A percentile compares a stretch with the other conserved stretches of the same genome.
phyloP scores from a whole-genome alignment of 306 rosid genomes.

The Sesbania bispinosa region DNA sequence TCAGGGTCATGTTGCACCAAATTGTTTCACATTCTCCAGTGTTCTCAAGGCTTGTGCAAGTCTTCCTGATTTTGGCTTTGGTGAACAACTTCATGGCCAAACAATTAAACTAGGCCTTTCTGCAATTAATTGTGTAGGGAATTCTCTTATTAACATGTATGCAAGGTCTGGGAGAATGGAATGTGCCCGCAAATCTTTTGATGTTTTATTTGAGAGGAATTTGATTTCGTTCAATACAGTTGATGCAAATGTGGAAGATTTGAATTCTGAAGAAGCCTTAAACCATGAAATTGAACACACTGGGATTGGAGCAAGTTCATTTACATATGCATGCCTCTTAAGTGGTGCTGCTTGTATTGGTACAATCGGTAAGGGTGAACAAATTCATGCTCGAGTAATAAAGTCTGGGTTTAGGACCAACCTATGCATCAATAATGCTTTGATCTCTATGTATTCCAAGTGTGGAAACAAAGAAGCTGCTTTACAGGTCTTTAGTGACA shows the following conservation, averaged over 20 bases:
- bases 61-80: slow-evolving; percentile 36
- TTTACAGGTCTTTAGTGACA: slow-evolving; percentile 44
- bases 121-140: slow-evolving; percentile 50
- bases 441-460: slow-evolving; percentile 68
- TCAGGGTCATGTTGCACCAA: slow-evolving; percentile 41
- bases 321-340: slow-evolving; percentile 59
- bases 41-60: slow-evolving; percentile 57
- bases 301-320: slow-evolving; percentile 44
- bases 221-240: slow-evolving; percentile 31
- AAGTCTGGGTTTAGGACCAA: slow-evolving; percentile 43
- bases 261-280: slow-evolving; percentile 33
- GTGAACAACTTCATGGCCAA: slow-evolving; percentile 44
- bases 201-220: slow-evolving; percentile 50
- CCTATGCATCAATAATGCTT: slow-evolving; percentile 44
- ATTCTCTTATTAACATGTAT: slow-evolving; percentile 54
- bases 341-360: slow-evolving; percentile 64
- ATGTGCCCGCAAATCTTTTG: slow-evolving; percentile 48
- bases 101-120: slow-evolving; percentile 46
- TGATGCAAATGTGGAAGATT: slow-evolving; percentile 32
- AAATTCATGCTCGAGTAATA: slow-evolving; percentile 47
- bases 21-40: slow-evolving; percentile 52
- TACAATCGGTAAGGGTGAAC: slow-evolving; percentile 55
- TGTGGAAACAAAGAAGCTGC: slow-evolving; percentile 61
- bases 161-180: slow-evolving; percentile 59
- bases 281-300: slow-evolving; percentile 29